phyloP scores from a whole-genome alignment of 768 basidiomycete species.

The Leccinum broughii region DNA sequence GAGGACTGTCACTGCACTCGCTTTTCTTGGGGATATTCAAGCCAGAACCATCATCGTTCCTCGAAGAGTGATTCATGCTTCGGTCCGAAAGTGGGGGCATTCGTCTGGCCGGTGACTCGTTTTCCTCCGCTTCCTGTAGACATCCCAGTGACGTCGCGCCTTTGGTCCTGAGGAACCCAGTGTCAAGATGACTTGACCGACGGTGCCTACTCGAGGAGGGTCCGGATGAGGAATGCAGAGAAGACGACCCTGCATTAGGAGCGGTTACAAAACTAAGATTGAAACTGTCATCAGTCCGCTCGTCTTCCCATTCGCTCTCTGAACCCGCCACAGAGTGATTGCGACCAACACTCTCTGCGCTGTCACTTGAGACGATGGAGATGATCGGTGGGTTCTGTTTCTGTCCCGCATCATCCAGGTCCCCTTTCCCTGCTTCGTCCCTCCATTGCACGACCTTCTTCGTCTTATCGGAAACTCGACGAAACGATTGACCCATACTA shows the following conservation, averaged over 20 bases:
- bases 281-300: slow-evolving; percentile 79
- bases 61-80: slow-evolving; percentile 53
- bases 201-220: slow-evolving; percentile 42
- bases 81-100: slow-evolving; percentile 59
- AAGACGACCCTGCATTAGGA: slow-evolving; percentile 23
- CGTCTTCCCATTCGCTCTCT: slow-evolving; percentile 90
- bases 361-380: slow-evolving; percentile 40
- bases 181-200: slow-evolving; percentile 67
- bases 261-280: slow-evolving; percentile 50
- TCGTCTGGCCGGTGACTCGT: slow-evolving; percentile 35
- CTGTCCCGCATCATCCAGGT: slow-evolving; percentile 63
- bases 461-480: slow-evolving; percentile 64
- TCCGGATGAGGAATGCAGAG: slow-evolving; percentile 39
- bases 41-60: slow-evolving; percentile 21
- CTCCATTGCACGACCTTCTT: slow-evolving; percentile 85
- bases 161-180: slow-evolving; percentile 61
- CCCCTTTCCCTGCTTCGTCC: slow-evolving; percentile 83
- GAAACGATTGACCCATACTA: slow-evolving; percentile 59
- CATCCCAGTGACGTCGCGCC: slow-evolving; percentile 54
- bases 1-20: slow-evolving; percentile 43
- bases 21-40: slow-evolving; percentile 38
- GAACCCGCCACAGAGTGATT: slow-evolving; percentile 56
- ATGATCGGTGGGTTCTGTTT: slow-evolving; percentile 21
- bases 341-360: slow-evolving; percentile 30
- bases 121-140: slow-evolving; percentile 74